Evolutionary conservation across 805 yeast genomes (phyloP), one percentile per base, ranked within the genome.

Genomic region (Candida gorgasii): DNA sequence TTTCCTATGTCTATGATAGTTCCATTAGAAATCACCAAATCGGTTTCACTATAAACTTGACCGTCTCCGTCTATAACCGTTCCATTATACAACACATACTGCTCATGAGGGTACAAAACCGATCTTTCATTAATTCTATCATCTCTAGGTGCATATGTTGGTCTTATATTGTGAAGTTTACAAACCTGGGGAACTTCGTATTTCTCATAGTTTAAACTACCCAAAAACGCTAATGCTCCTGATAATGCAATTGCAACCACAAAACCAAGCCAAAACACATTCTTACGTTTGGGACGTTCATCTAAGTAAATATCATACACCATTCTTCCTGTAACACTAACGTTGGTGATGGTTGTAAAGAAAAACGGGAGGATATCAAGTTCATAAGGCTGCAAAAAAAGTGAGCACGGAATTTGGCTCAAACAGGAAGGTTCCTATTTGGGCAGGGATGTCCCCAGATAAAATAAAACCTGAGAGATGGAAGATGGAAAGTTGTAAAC

Each of bases 11-110:
- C 27, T 18, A 5, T 27, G 8, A 39, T 20, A 14, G 42, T 39
- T 9, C 42, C 37, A 22, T 39, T 30, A n/a, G 13, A 13, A n/a
- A 39, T 18, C 5, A 31, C 14, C n/a, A 39, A 18, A 22, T 39
- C 30, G 7, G 17, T 17, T 5, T 20, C 30, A 5, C 12, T 14
- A n/a, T 9, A 9, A 7, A 7, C 20, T 14, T 14, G 12, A 8
- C 42, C 42, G 15, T 39, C 42, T 6, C 42, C 42, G 23, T 39
- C 42, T 5, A 39, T 31, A 5, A 39, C 6, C 12, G 42, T 39
- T 11, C 14, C 14, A 17, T 39, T 39, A 5, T 20, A 17, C 29
- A 39, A 30, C n/a, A 39, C 14, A 18, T 31, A 39, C 5, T 20
- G 18, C 28, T 39, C 37, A 18, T 39, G 42, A 8, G 36, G 36